phyloP scores from a whole-genome alignment of 1,139 yeast species.

The Scheffersomyces quercinus region DNA sequence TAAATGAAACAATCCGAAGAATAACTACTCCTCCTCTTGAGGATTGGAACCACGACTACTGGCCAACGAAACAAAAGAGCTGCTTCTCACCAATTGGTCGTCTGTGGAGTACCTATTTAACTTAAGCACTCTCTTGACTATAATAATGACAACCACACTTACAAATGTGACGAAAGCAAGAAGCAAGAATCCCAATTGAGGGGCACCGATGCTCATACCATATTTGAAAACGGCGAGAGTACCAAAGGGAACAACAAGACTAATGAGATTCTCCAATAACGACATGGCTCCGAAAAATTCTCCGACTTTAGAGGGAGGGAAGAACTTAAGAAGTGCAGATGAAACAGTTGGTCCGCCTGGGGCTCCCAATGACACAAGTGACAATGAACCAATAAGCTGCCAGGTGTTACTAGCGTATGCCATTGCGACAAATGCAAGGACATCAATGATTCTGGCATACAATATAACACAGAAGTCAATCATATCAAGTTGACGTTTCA shows the following conservation, averaged over 20 bases:
- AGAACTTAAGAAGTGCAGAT: slow-evolving; percentile 15
- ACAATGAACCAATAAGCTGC: slow-evolving; percentile 5
- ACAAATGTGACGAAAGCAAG: background rate
- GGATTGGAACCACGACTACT: background rate
- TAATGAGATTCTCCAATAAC: slow-evolving; percentile 10
- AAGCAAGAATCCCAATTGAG: background rate
- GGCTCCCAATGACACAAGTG: background rate
- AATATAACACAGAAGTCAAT: slow-evolving; percentile 11
- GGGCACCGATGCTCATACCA: background rate
- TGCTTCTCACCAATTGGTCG: slow-evolving; percentile 1
- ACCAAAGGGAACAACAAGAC: slow-evolving; percentile 9
- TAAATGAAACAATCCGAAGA: too few relatives aligned
- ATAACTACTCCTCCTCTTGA: too few relatives aligned
- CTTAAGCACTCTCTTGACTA: background rate
- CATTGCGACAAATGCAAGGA: slow-evolving; percentile 2
- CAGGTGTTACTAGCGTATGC: slow-evolving; percentile 7
- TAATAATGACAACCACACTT: background rate
- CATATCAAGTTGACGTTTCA: slow-evolving; percentile 12
- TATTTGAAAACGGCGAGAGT: slow-evolving; percentile 11
- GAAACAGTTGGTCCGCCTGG: slow-evolving; percentile 10
- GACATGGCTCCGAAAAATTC: slow-evolving; percentile 17
- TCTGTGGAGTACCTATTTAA: background rate
- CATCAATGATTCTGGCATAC: slow-evolving; percentile 4
- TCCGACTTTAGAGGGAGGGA: slow-evolving; percentile 16
- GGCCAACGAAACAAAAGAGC: background rate